Conservation (phyloP, 73 alveolate species). For the Strombidium stylifer region DNA sequence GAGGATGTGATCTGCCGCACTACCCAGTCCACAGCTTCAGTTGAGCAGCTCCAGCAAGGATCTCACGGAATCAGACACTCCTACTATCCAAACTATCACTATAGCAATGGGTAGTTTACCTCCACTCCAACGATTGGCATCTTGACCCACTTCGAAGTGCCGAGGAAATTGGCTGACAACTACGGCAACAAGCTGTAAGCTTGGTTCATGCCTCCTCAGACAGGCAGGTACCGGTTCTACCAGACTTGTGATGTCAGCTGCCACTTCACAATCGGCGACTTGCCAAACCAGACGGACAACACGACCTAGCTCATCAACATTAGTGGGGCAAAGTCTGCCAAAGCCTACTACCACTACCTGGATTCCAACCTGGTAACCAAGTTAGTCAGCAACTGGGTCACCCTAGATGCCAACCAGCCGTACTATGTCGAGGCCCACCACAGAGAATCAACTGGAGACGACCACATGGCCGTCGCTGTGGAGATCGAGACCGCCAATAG, state of each 20-base stretch:
- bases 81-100: constrained; percentile 1
- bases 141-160: no score
- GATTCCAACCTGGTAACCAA: no score
- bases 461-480: constrained; percentile 9
- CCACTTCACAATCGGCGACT: not conserved
- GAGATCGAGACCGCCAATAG: not conserved
- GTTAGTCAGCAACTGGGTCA: no score
- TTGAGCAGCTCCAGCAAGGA: constrained; percentile 1
- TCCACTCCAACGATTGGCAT: no score
- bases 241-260: constrained; percentile 19
- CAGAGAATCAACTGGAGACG: constrained; percentile 3
- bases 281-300: no score
- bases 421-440: constrained; percentile 17
- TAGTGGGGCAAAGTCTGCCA: no score
- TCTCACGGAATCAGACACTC: not conserved
- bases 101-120: no score
- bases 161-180: constrained; percentile 5
- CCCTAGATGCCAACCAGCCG: not conserved
- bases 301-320: no score
- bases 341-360: no score
- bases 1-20: constrained; percentile 5
- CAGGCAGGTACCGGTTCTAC: constrained; percentile 18
- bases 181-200: not conserved
- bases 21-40: not conserved
- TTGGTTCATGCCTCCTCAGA: constrained; percentile 20